These are phyloP conservation scores for Imleria badia DNA, from an alignment of 768 basidiomycete species.

Conservation along the genomic window DNA sequence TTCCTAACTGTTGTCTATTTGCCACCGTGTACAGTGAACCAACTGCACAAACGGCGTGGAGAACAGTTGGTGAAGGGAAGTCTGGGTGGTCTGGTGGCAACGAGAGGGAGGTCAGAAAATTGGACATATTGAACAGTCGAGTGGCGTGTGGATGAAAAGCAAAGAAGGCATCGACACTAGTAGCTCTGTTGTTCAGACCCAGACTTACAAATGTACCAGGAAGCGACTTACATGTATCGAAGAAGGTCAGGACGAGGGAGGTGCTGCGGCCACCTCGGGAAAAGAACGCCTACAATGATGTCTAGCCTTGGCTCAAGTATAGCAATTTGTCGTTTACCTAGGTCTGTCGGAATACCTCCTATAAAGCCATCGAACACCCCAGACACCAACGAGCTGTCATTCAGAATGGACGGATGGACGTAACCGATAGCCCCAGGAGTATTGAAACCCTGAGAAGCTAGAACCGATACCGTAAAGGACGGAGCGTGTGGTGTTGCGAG, in stretches of 20 bases:
- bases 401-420: background rate
- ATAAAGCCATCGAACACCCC: background rate
- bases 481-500: background rate
- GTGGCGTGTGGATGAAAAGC: constrained; percentile 70
- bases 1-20: constrained; percentile 20
- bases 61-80: constrained; percentile 67
- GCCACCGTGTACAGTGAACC: constrained; percentile 75
- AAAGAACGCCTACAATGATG: constrained; percentile 22
- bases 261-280: constrained; percentile 52
- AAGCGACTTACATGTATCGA: constrained; percentile 57
- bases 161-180: constrained; percentile 78
- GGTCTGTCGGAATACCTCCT: background rate
- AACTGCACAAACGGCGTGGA: constrained; percentile 87
- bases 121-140: constrained; percentile 65
- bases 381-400: background rate
- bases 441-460: background rate
- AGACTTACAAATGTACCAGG: background rate
- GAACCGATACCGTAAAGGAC: background rate
- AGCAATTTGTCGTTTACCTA: constrained; percentile 2
- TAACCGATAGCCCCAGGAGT: background rate
- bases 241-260: constrained; percentile 64
- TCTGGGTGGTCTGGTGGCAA: constrained; percentile 67
- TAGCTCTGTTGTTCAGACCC: background rate
- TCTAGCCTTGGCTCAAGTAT: background rate
- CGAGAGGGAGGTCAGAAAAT: constrained; percentile 62